Base-by-base conservation (phyloP, 805 yeast genomes). In the Blastobotrys americana region DNA sequence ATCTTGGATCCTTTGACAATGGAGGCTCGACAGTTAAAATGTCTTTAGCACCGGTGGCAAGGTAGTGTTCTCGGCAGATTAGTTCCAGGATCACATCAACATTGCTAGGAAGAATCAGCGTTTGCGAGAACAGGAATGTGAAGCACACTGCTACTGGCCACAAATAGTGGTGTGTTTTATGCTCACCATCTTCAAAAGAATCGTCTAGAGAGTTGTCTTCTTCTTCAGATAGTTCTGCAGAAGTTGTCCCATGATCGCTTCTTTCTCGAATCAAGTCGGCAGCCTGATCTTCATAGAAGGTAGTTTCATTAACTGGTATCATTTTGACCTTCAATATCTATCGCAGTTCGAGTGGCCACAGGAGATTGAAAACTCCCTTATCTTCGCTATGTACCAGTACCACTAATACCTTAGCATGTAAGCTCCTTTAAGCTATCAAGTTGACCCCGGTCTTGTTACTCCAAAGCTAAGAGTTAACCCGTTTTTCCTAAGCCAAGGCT, bases 81-180 rank as follows among this genome's bases (percentile, higher is more conserved):
- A 55, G 47, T 40, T 49, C 49, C 15, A 52, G 43, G 47, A 50
- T 31, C 16, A 51, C 55, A 39, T 55, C 58, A 2, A 54, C 15
- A 19, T 39, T 41, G 20, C 54, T 23, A 4, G 57, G 42, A 15
- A 44, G 18, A 2, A 50, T 42, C 25, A 48, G n/a, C 1, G 51
- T 43, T 43, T 53, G 57, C 3, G 37, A 16, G 37, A 19, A 34
- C 18, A 19, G 20, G 19, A 17, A 34, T 3, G 18, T 3, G n/a
- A 34, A 10, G 18, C 4, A 34, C 5, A 19, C 37, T 21, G 4
- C 37, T 21, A 34, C 19, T 13, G 31, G 31, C 31, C 31, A 25
- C 13, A 25, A 13, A 13, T 25, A 25, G 31, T 25, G 31, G 10
- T 25, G 31, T 8, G 13, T 13, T 25, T 25, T 25, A 13, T 8